A percentile compares a stretch with the other conserved stretches of the same genome.
These are phyloP conservation scores for Aechmea fasciata DNA, from an alignment of 176 grass and related monocot genomes.

Conservation along the genomic window DNA sequence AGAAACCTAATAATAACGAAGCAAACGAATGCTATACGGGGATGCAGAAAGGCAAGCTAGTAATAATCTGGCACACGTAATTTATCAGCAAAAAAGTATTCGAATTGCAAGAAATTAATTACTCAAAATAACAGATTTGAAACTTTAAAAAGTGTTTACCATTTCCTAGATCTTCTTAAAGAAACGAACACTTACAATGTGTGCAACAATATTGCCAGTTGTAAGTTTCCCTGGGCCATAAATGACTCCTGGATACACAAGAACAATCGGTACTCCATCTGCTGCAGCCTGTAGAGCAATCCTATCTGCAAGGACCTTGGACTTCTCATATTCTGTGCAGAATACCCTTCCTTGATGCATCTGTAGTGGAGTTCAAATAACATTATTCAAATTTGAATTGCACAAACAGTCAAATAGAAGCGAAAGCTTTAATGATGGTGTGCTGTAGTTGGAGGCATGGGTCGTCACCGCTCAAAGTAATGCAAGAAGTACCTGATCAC, in stretches of 20 bases:
- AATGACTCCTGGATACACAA: constrained; percentile 82
- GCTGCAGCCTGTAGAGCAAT: constrained; percentile 75
- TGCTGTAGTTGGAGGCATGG: not conserved
- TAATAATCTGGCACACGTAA: too few relatives aligned
- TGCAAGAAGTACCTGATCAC: too few relatives aligned
- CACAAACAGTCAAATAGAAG: not conserved
- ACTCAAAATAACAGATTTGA: not conserved
- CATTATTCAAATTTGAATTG: not conserved
- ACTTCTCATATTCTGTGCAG: constrained; percentile 96
- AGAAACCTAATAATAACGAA: too few relatives aligned
- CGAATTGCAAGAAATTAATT: too few relatives aligned
- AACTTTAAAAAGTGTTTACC: constrained; percentile 4
- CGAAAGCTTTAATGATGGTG: not conserved
- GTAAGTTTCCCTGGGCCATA: constrained; percentile 85
- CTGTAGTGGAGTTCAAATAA: constrained; percentile 33
- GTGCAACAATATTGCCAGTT: constrained; percentile 72
- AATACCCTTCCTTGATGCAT: constrained; percentile 64
- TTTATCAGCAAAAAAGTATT: too few relatives aligned
- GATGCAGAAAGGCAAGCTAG: too few relatives aligned
- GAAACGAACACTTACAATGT: constrained; percentile 47
- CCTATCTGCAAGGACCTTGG: constrained; percentile 63
- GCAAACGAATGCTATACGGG: too few relatives aligned
- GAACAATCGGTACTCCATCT: constrained; percentile 54
- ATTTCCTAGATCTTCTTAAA: not conserved
- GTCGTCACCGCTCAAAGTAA: too few relatives aligned